A percentile compares a stretch with the other conserved stretches of the same genome.
Evolutionary conservation across 2,329 filamentous ascomycete genomes (phyloP).

Genomic region (Clarireedia homoeocarpa): DNA sequence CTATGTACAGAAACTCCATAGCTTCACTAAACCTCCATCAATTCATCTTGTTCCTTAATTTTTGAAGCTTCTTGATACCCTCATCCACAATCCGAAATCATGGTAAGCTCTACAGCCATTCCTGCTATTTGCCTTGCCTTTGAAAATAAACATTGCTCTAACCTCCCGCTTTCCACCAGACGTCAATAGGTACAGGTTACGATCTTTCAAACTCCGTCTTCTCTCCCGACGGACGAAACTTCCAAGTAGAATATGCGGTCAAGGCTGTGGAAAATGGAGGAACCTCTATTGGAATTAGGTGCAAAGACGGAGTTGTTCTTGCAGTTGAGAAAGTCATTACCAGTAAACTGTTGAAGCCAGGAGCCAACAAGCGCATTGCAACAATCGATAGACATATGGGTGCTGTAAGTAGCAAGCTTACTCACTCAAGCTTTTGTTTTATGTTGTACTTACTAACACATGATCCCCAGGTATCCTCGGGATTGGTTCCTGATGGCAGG

Average conservation of each 20-base stretch:
- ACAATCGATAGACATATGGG: constrained; percentile 91
- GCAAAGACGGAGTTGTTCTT: constrained; percentile 93
- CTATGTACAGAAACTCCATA: constrained; percentile 16
- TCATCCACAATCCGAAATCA: constrained; percentile 18
- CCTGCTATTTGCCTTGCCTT: neutral
- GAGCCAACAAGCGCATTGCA: constrained; percentile 94
- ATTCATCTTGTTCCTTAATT: constrained; percentile 9
- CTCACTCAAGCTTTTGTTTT: neutral
- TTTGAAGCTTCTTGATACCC: constrained; percentile 8
- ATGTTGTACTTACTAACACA: constrained; percentile 11
- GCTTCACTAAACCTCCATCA: constrained; percentile 16
- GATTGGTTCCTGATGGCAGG: constrained; percentile 87
- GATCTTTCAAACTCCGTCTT: constrained; percentile 99
- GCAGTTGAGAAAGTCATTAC: constrained; percentile 94
- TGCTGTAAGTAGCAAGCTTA: constrained; percentile 54
- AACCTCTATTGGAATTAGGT: constrained; percentile 91
- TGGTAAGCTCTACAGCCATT: constrained; percentile 25
- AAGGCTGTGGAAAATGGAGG: constrained; percentile 98
- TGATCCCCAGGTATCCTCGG: constrained; percentile 73
- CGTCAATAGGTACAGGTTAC: constrained; percentile 98
- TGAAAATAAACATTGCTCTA: constrained; percentile 12
- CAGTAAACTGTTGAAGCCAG: constrained; percentile 90
- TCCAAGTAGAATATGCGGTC: constrained; percentile 97
- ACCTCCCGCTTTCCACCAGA: constrained; percentile 46
- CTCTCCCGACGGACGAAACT: constrained; percentile 97